Percentiles rank a stretch among this genome's conserved stretches.
Conservation (phyloP, 306 rosid species). For the Ormosia semicastrata region DNA sequence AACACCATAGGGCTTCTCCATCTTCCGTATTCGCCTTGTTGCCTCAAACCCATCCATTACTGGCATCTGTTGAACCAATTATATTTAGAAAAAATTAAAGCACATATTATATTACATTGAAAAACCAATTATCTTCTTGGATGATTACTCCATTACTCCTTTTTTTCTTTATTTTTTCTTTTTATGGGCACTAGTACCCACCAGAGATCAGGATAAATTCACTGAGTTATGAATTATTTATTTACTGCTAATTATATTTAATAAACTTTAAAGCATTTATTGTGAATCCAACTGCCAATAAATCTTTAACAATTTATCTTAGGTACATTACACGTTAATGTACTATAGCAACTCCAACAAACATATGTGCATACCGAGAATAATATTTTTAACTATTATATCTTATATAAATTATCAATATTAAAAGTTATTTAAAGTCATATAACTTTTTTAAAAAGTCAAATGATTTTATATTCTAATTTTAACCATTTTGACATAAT, state of each 20-base stretch:
- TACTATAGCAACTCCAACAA: not conserved
- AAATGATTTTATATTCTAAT: too few species aligned
- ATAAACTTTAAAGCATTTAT: not conserved
- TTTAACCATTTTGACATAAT: too few species aligned
- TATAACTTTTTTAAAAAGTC: too few species aligned
- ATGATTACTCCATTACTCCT: not conserved
- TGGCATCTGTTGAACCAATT: conserved; percentile 55
- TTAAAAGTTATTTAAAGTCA: too few species aligned
- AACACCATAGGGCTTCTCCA: conserved; percentile 43
- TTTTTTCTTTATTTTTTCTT: not conserved
- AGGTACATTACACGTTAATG: not conserved
- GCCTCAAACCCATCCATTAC: conserved; percentile 68
- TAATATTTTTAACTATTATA: too few species aligned
- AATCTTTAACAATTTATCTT: not conserved
- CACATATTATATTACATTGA: not conserved
- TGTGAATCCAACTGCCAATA: not conserved
- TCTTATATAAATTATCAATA: too few species aligned
- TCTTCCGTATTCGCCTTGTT: conserved; percentile 51
- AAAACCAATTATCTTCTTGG: not conserved
- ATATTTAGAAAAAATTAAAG: not conserved
- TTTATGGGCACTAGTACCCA: not conserved
- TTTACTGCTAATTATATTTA: not conserved
- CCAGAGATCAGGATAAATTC: too few species aligned
- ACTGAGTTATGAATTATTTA: not conserved
- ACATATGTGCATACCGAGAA: too few species aligned